phyloP scores from a whole-genome alignment of 768 basidiomycete genomes.

The Tulasnella sp. region DNA sequence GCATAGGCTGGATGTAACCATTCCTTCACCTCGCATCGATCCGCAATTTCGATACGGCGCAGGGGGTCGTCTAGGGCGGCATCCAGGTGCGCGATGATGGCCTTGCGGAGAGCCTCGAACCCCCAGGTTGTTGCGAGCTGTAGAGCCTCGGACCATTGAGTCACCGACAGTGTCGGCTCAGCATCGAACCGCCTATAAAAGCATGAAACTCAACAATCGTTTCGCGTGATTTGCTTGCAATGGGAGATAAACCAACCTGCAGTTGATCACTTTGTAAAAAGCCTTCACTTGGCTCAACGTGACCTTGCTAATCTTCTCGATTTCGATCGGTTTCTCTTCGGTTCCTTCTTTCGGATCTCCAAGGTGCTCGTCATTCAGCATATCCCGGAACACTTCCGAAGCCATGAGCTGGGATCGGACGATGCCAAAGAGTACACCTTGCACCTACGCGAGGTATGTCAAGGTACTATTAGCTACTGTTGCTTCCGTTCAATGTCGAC shows the following conservation, averaged over 20 bases:
- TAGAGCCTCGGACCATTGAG: neutral
- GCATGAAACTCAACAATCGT: too few species aligned
- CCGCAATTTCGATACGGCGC: neutral
- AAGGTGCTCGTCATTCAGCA: neutral
- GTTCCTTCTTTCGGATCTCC: neutral
- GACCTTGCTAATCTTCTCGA: neutral
- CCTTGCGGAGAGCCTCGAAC: neutral
- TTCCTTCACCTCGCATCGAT: neutral
- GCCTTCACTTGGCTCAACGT: neutral
- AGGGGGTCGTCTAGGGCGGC: neutral
- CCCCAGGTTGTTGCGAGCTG: conserved; percentile 4
- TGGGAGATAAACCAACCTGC: neutral
- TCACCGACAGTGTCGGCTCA: neutral
- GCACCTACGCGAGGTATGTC: neutral
- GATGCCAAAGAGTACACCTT: neutral
- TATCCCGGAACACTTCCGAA: neutral
- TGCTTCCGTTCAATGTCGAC: neutral
- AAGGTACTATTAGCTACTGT: neutral
- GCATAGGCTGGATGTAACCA: conserved; percentile 1
- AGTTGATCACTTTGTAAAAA: neutral
- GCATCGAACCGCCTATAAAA: neutral
- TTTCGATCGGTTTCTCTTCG: neutral
- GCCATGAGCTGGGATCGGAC: neutral
- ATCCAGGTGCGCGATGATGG: neutral
- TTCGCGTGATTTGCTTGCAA: too few species aligned